Conservation (phyloP, 1,139 yeast genomes). For the Saccharomyces hybrid region DNA sequence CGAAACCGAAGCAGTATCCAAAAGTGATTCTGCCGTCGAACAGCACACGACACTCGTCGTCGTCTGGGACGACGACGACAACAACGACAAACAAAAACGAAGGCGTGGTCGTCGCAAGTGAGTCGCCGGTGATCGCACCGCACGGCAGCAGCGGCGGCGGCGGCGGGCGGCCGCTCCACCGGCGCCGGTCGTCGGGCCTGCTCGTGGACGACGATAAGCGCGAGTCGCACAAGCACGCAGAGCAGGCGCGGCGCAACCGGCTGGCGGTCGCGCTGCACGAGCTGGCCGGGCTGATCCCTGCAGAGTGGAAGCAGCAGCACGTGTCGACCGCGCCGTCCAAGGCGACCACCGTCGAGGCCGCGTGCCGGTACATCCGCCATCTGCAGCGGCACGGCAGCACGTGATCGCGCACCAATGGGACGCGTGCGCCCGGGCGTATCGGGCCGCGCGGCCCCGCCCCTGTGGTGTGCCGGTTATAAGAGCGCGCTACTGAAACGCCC, state of each 20-base stretch:
- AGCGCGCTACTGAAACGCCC: conserved; percentile 1
- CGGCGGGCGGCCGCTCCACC: background rate
- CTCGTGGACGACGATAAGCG: conserved; percentile 38
- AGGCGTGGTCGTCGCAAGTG: conserved; percentile 15
- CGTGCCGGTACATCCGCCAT: conserved; percentile 58
- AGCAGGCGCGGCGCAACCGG: conserved; percentile 89
- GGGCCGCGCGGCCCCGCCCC: background rate
- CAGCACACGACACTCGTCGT: background rate
- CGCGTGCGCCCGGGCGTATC: background rate
- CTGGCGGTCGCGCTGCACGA: conserved; percentile 82
- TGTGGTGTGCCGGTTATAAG: background rate
- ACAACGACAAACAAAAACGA: background rate
- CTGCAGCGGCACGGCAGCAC: conserved; percentile 28
- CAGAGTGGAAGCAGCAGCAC: conserved; percentile 38
- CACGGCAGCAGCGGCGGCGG: conserved; percentile 5
- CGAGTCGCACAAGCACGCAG: conserved; percentile 87
- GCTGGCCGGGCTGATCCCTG: conserved; percentile 58
- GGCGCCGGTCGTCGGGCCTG: background rate
- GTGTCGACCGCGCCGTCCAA: conserved; percentile 64
- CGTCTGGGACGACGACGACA: background rate
- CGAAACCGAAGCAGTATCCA: conserved; percentile 19
- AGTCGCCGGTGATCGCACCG: conserved; percentile 29
- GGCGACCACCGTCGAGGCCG: conserved; percentile 91
- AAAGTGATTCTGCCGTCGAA: conserved; percentile 27
- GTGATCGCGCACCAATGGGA: background rate